Percentiles rank a stretch among this genome's conserved stretches.
phyloP scores from a whole-genome alignment of 805 yeast genomes.

The Geotrichum ghanense region DNA sequence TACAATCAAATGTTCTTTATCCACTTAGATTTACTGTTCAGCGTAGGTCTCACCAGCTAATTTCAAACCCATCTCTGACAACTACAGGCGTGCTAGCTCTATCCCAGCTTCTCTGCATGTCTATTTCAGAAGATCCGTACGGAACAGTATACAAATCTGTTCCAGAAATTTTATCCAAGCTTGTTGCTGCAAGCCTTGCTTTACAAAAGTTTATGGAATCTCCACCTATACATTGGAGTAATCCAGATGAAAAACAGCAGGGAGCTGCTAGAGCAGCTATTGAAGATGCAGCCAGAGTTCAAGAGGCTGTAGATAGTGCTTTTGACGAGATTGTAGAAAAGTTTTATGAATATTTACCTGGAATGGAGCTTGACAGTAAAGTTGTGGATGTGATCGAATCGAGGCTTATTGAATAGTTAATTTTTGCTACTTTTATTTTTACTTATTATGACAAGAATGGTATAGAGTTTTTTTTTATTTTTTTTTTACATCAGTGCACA shows the following conservation, averaged over 20 bases:
- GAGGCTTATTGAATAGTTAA: background rate
- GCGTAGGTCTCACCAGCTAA: conserved; percentile 15
- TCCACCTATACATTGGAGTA: conserved; percentile 26
- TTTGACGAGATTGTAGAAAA: conserved; percentile 14
- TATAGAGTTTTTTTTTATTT: no score
- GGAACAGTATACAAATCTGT: conserved; percentile 33
- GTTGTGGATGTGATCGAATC: conserved; percentile 15
- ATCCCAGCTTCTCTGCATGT: conserved; percentile 21
- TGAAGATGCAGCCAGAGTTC: conserved; percentile 7
- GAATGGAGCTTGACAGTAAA: conserved; percentile 21
- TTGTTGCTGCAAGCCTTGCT: conserved; percentile 17
- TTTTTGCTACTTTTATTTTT: background rate
- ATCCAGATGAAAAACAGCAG: conserved; percentile 17
- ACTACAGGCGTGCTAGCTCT: conserved; percentile 23
- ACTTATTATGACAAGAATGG: no score
- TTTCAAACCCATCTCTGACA: conserved; percentile 21
- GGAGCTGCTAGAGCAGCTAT: conserved; percentile 2
- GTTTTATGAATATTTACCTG: conserved; percentile 17
- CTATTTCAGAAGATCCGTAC: conserved; percentile 27
- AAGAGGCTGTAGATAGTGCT: conserved; percentile 11
- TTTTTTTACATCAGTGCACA: no score
- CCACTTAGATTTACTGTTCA: conserved; percentile 26
- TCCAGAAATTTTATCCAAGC: conserved; percentile 20
- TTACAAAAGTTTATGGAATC: conserved; percentile 15
- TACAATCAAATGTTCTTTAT: background rate